Evolutionary conservation across 768 basidiomycete species (phyloP).

Genomic region (Pilatotrama ljubarskyi): DNA sequence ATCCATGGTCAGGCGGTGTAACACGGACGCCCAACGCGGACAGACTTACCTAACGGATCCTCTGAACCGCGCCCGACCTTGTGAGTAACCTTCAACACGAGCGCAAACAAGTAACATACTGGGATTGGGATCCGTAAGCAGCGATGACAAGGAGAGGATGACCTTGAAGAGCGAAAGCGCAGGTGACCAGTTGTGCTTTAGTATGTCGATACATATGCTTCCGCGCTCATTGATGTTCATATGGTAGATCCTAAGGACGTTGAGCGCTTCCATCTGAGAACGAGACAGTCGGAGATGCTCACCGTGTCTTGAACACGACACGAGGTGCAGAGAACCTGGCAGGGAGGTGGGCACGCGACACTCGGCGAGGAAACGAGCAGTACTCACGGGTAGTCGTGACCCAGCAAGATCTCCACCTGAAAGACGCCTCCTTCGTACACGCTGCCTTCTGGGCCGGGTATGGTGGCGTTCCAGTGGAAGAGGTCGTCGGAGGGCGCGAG

Average conservation of each 20-base stretch:
- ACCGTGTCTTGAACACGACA: constrained; percentile 76
- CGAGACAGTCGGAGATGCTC: constrained; percentile 20
- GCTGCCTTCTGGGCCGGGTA: constrained; percentile 83
- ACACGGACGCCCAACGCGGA: neutral
- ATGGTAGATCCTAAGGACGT: constrained; percentile 49
- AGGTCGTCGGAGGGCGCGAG: constrained; percentile 66
- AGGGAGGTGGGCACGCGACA: constrained; percentile 7
- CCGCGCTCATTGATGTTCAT: constrained; percentile 88
- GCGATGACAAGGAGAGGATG: constrained; percentile 88
- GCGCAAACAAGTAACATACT: constrained; percentile 48
- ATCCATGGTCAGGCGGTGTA: neutral
- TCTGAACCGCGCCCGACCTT: constrained; percentile 38
- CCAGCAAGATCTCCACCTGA: constrained; percentile 62
- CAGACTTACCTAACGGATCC: constrained; percentile 63
- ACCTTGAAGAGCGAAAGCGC: constrained; percentile 94
- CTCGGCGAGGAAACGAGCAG: neutral
- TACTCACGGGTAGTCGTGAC: constrained; percentile 77
- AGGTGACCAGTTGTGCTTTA: constrained; percentile 94
- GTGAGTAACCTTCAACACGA: constrained; percentile 14
- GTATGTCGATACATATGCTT: constrained; percentile 83
- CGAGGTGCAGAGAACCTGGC: constrained; percentile 76
- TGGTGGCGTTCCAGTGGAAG: constrained; percentile 72
- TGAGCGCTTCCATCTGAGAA: neutral
- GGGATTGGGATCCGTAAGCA: constrained; percentile 93
- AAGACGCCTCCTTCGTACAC: constrained; percentile 82